Percentiles rank a stretch among this genome's conserved stretches.
Evolutionary conservation across 2,329 filamentous ascomycete species (phyloP).

Genomic region (Aspergillus intermedius): DNA sequence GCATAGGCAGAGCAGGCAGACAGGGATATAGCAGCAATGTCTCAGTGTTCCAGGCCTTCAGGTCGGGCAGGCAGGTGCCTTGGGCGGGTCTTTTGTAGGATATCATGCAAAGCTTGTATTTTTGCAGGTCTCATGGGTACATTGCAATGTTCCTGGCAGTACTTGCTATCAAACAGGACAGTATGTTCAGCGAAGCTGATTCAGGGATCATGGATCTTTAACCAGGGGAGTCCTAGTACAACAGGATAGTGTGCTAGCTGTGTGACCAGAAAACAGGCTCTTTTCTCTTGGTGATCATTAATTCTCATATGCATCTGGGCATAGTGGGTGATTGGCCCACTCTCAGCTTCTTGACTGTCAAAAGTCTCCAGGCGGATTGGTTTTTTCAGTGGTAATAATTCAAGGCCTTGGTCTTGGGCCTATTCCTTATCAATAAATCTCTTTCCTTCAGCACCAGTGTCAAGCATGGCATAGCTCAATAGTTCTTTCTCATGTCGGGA

Average conservation of each 20-base stretch:
- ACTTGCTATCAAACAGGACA: too few species aligned
- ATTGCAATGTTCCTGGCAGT: too few species aligned
- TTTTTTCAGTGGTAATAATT: background rate
- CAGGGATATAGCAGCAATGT: background rate
- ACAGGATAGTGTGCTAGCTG: background rate
- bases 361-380: background rate
- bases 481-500: background rate
- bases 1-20: background rate
- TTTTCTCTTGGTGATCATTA: background rate
- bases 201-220: background rate
- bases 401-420: background rate
- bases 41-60: background rate
- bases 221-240: background rate
- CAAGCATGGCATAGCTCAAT: background rate
- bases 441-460: background rate
- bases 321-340: background rate
- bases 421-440: background rate
- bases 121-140: too few species aligned
- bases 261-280: background rate
- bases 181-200: too few species aligned
- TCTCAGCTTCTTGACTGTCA: background rate
- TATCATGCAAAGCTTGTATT: background rate
- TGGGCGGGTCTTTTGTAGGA: background rate
- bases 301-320: too few species aligned
- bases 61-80: background rate